Evolutionary conservation across 345 rosid genomes (phyloP), one percentile per base, ranked within the genome.

Genomic region (Eucalyptus cloeziana): DNA sequence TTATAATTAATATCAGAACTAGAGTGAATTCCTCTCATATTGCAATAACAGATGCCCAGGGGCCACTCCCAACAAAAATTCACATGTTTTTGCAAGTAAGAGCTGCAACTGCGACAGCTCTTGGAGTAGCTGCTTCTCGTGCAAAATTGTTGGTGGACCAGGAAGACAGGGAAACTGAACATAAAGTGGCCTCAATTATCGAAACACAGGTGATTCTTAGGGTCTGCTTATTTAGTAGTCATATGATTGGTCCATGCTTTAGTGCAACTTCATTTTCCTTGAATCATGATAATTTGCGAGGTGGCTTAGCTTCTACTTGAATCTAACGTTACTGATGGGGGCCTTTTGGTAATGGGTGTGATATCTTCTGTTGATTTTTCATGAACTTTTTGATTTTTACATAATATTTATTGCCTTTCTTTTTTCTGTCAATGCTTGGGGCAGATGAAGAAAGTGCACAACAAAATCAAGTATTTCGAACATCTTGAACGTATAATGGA

Each of bases 131-230:
- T 67, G 97, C 98, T 89, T 96, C 98, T 91, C 95, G 91, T 85
- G 98, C 97, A 27, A 98, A 96, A 91, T 64, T 94, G 87, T 92
- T 97, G 95, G 99, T 95, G n/a, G 96, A 92, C 89, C 96, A 96
- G 90, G 99, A 98, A 94, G 98, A 95, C 67, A 91, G 91, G 89
- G 98, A 97, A 90, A 95, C 94, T 90, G 96, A 95, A 89, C 92
- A 92, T 62, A 90, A 96, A 90, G 93, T 92, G 86, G 95, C 97
- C 31, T 93, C 88, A 45, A 88, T 98, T 88, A 89, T 95, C 87
- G 96, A 96, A 60, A 90, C 97, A 58, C 99, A 97, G 96, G 99
- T 96, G 83, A 91, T 89, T 69, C 40, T 22, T 51, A 33, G 11
- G 24, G 44, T 69, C 44, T 9, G 87, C 45, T 27, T 52, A 52